These are phyloP conservation scores for Leucocoprinus birnbaumii DNA, from an alignment of 768 basidiomycete species.

Conservation along the genomic window DNA sequence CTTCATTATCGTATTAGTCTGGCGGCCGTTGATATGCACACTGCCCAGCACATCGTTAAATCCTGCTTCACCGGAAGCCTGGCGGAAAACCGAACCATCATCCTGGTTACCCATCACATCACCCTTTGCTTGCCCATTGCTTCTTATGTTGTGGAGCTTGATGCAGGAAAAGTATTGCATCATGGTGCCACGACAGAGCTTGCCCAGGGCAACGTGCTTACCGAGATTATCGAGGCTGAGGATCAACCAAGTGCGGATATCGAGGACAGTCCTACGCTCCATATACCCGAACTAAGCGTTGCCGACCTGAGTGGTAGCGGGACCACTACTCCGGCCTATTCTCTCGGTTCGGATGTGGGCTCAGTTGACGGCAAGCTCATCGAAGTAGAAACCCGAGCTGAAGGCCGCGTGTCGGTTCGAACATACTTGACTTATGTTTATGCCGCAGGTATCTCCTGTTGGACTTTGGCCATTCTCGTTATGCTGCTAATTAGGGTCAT, in stretches of 20 bases:
- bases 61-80: slow-evolving; percentile 63
- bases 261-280: slow-evolving; percentile 15
- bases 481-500: slow-evolving; percentile 54
- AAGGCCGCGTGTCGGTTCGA: slow-evolving; percentile 55
- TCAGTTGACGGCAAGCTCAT: slow-evolving; percentile 48
- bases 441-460: slow-evolving; percentile 54
- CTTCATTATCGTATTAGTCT: too few species aligned
- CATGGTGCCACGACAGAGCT: slow-evolving; percentile 51
- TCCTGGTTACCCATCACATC: slow-evolving; percentile 85
- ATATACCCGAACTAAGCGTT: not conserved
- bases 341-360: not conserved
- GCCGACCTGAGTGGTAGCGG: not conserved
- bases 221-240: slow-evolving; percentile 42
- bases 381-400: slow-evolving; percentile 61
- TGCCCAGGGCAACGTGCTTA: slow-evolving; percentile 36
- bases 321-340: not conserved
- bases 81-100: slow-evolving; percentile 63
- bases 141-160: slow-evolving; percentile 63
- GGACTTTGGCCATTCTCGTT: slow-evolving; percentile 49
- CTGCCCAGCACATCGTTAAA: slow-evolving; percentile 64
- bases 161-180: slow-evolving; percentile 42
- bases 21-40: slow-evolving; percentile 77
- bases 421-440: slow-evolving; percentile 65
- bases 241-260: slow-evolving; percentile 35
- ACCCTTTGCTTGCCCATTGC: slow-evolving; percentile 68